phyloP scores from a whole-genome alignment of 2,329 filamentous ascomycete species.

The Aspergillus caelatus region DNA sequence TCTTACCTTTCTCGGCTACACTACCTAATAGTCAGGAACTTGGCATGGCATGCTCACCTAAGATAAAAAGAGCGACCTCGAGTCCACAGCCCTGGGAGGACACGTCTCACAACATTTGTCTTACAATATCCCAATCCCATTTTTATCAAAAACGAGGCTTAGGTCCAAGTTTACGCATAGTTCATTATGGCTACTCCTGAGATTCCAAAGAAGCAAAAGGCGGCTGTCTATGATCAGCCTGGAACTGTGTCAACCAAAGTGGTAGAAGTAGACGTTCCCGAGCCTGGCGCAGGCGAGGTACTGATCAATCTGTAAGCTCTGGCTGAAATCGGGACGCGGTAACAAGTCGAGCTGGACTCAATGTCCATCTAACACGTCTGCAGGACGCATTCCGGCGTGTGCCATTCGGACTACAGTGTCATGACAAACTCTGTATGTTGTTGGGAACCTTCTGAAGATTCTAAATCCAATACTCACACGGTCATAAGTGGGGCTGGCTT shows the following conservation, averaged over 20 bases:
- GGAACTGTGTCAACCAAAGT: conserved; percentile 67
- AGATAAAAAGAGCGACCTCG: neutral
- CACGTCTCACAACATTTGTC: neutral
- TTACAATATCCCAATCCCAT: neutral
- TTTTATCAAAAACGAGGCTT: neutral
- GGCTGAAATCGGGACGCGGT: neutral
- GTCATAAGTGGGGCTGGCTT: conserved; percentile 56
- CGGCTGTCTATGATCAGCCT: conserved; percentile 66
- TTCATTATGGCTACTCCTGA: conserved; percentile 40
- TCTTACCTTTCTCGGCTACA: neutral
- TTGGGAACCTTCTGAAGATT: neutral
- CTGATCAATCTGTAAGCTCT: conserved; percentile 61
- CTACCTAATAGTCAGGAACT: neutral
- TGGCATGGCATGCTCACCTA: neutral
- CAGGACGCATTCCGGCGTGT: conserved; percentile 66
- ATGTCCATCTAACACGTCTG: conserved; percentile 8
- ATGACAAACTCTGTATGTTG: conserved; percentile 50
- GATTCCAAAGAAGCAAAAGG: conserved; percentile 64
- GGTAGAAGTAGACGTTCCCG: conserved; percentile 64
- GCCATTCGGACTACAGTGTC: conserved; percentile 64
- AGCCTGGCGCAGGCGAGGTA: conserved; percentile 65
- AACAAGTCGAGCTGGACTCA: neutral
- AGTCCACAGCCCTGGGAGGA: neutral
- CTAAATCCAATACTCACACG: neutral
- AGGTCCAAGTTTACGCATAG: neutral